A percentile compares a stretch with the other conserved stretches of the same genome.
Evolutionary conservation across 2,329 filamentous ascomycete genomes (phyloP).

Genomic region (Cordyceps cicadae): DNA sequence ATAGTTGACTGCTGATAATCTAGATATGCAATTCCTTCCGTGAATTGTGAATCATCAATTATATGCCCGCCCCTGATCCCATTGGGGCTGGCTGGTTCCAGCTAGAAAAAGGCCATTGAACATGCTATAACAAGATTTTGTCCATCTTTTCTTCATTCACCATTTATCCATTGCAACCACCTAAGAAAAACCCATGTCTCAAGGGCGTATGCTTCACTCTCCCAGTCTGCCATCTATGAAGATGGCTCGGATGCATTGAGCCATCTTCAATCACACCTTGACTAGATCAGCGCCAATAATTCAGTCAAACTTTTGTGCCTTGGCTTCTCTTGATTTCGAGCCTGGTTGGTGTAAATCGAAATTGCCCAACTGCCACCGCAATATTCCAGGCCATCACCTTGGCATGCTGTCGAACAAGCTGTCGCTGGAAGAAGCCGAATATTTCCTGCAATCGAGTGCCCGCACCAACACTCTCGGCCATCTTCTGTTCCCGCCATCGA

Average conservation of each 20-base stretch:
- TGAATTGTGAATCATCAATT: background rate
- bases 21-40: background rate
- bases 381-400: constrained; percentile 12
- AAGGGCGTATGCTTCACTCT: background rate
- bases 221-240: too few relatives aligned
- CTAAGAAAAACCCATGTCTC: background rate
- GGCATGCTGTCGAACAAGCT: constrained; percentile 18
- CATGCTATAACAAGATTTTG: constrained; percentile 2
- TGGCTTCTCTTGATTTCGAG: too few relatives aligned
- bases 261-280: too few relatives aligned
- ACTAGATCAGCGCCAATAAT: background rate
- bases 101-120: background rate
- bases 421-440: constrained; percentile 18
- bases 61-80: background rate
- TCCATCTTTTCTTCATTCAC: background rate
- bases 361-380: constrained; percentile 23
- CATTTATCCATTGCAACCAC: background rate
- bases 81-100: background rate
- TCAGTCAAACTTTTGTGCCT: background rate
- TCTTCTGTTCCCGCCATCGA: constrained; percentile 42
- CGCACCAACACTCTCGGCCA: constrained; percentile 45
- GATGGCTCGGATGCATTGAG: too few relatives aligned
- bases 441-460: constrained; percentile 19
- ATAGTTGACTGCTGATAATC: background rate
- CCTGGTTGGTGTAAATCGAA: constrained; percentile 14